Base-by-base conservation (phyloP, 441 rosid species). In the Flueggea neowawraea region DNA sequence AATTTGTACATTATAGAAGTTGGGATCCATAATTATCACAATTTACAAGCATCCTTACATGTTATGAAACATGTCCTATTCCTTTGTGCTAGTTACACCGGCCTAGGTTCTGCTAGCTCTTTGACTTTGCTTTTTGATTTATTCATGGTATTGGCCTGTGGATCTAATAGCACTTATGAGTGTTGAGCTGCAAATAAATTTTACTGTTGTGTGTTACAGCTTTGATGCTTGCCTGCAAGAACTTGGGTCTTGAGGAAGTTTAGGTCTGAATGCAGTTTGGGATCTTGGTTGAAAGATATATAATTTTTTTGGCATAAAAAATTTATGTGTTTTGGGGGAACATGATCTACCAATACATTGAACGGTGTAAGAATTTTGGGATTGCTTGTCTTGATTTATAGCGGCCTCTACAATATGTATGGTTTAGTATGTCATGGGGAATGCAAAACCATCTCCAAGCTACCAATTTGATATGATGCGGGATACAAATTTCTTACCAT, bases 141-240 rank as follows among this genome's bases (percentile, higher is more conserved):
- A 13, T 16, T 72, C 67, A 59, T 65, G 65, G 54, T 61, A 39
- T n/a, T n/a, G 69, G 52, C 78, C 61, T 69, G 69, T 75, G 69
- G 79, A 69, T 80, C 71, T 80, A 63, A 60, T 72, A 49, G 58
- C 70, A 31, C 65, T 74, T 69, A 69, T 67, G 63, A 69, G 72
- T 79, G 75, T 78, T 33, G 73, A 75, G 68, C 61, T 60, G 78
- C 71, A 57, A 84, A 78, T 83, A 78, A 83, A 80, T 76, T 66
- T 75, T 80, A 69, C 71, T 80, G 73, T 83, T 82, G 74, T 88
- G 78, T 84, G 82, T 84, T 80, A 82, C 89, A 82, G 84, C 85
- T 84, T 58, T 73, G 80, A 75, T 52, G 73, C 68, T 76, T 85
- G 82, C 80, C 82, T 85, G 67, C 84, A 85, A 80, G 78, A 78